Percentiles rank a stretch among this genome's conserved stretches.
Evolutionary conservation across 139 green algal genomes (phyloP).

Genomic region (Ettlia oleoabundans): DNA sequence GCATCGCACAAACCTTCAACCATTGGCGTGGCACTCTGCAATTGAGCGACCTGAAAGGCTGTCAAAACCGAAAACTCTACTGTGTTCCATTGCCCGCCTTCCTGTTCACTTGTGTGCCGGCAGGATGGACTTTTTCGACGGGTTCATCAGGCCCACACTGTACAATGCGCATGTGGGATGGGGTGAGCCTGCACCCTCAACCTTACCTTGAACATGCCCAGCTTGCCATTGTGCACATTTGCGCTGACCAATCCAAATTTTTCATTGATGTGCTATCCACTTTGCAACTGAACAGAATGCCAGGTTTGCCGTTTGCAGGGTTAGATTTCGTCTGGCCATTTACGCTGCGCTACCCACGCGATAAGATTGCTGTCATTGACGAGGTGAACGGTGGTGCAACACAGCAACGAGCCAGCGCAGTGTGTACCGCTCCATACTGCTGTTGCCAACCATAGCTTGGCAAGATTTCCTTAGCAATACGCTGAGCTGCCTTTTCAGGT

Average conservation of each 20-base stretch:
- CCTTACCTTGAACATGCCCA: no score
- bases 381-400: conserved; percentile 1
- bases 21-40: no score
- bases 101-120: not conserved
- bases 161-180: conserved; percentile 37
- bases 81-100: not conserved
- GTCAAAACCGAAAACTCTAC: no score
- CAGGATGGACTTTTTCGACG: conserved; percentile 44
- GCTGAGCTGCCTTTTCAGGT: not conserved
- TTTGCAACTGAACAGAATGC: not conserved
- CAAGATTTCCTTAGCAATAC: no score
- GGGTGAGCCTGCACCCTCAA: no score
- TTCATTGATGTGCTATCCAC: not conserved
- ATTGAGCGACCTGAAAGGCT: not conserved
- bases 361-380: conserved; percentile 45
- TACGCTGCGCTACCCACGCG: conserved; percentile 34
- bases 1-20: no score
- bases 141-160: conserved; percentile 29
- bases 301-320: not conserved
- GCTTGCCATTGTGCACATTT: no score
- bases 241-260: not conserved
- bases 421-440: no score
- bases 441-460: no score
- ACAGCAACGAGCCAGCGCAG: no score
- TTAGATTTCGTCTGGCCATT: conserved; percentile 56